phyloP scores from a whole-genome alignment of 352 stramenopile species.

The Phytophthora fragariae region DNA sequence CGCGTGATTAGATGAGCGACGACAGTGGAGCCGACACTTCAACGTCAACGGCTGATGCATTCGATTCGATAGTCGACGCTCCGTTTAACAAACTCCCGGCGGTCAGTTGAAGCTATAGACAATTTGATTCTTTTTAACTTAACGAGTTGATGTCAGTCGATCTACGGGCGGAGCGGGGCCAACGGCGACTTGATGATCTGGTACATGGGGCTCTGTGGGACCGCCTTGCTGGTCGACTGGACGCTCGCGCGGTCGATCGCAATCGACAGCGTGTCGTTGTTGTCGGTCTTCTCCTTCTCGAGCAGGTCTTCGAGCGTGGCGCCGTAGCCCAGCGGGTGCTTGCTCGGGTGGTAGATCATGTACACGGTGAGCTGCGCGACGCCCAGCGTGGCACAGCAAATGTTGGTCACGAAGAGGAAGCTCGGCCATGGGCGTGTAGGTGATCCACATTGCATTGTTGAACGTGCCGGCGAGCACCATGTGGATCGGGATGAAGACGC shows the following conservation, averaged over 20 bases:
- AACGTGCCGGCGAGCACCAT: conserved; percentile 59
- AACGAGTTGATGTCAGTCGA: not conserved
- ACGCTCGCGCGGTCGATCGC: conserved; percentile 29
- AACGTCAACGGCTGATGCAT: too few species aligned
- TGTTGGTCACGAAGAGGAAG: conserved; percentile 69
- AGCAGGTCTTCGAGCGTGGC: conserved; percentile 31
- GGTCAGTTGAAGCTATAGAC: not conserved
- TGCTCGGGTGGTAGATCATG: conserved; percentile 60
- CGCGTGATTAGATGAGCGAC: conserved; percentile 19
- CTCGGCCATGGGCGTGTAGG: conserved; percentile 45
- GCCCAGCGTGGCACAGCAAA: conserved; percentile 44
- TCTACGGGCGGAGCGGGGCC: conserved; percentile 27
- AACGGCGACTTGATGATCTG: conserved; percentile 41
- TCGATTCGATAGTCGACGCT: too few species aligned
- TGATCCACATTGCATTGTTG: conserved; percentile 69
- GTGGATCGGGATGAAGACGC: conserved; percentile 61
- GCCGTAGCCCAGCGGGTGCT: conserved; percentile 38
- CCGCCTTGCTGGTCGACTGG: conserved; percentile 20
- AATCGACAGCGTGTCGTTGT: conserved; percentile 25
- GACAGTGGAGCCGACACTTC: not conserved
- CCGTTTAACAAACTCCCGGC: not conserved
- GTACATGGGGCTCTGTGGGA: conserved; percentile 33
- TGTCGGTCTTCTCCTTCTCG: conserved; percentile 35
- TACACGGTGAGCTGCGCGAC: conserved; percentile 52
- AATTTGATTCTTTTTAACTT: not conserved